phyloP scores from a whole-genome alignment of 257 asterid species.

The Eucommia ulmoides region DNA sequence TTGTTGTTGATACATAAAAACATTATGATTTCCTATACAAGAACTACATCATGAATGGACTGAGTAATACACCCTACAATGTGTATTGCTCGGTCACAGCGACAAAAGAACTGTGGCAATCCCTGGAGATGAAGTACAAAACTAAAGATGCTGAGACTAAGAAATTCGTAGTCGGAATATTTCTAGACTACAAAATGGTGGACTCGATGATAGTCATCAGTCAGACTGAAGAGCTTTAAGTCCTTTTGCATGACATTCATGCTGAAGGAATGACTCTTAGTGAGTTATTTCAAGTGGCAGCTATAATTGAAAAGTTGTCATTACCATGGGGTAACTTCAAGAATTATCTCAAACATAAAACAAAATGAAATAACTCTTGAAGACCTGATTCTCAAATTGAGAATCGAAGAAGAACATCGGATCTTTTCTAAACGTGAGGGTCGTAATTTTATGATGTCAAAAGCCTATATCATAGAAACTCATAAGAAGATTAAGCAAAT shows the following conservation, averaged over 20 bases:
- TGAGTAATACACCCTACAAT: background rate
- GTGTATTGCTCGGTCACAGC: background rate
- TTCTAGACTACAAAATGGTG: background rate
- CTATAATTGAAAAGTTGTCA: background rate
- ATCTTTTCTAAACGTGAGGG: background rate
- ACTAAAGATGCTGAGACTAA: background rate
- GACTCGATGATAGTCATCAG: background rate
- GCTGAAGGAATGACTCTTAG: background rate
- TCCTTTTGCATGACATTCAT: background rate
- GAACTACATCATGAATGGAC: background rate
- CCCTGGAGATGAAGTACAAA: background rate
- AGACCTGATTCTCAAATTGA: background rate
- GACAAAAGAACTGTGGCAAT: background rate
- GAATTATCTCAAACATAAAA: background rate
- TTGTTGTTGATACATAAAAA: background rate
- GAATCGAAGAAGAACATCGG: background rate
- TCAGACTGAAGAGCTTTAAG: background rate
- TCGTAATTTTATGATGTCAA: too few relatives aligned
- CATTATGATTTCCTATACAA: background rate
- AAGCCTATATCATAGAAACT: too few relatives aligned
- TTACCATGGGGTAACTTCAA: background rate
- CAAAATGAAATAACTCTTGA: background rate
- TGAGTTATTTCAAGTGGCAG: background rate
- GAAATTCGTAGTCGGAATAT: background rate
- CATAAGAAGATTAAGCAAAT: background rate